Conservation (phyloP, 371 early-diverging fungal genomes). For the Mortierella sp. region DNA sequence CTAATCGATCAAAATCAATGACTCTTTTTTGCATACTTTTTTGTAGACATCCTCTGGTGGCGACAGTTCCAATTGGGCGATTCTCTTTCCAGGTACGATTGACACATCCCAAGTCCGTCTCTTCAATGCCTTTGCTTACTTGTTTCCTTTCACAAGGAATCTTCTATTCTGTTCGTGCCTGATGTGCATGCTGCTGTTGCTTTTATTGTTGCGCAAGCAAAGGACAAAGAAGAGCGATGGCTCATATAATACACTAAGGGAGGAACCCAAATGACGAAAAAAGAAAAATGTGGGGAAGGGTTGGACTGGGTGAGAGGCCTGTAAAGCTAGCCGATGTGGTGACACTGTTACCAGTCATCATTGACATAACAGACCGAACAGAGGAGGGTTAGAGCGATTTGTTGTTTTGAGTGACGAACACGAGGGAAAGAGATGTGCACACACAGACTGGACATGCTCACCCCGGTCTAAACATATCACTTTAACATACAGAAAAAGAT, state of each 20-base stretch:
- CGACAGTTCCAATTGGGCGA: conserved; percentile 51
- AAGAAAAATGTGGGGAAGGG: conserved; percentile 57
- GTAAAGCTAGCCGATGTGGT: neutral
- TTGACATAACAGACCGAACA: neutral
- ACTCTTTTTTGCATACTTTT: conserved; percentile 5
- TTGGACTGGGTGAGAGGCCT: neutral
- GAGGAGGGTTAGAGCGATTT: neutral
- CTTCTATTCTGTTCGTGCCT: neutral
- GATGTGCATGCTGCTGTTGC: neutral
- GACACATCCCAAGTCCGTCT: neutral
- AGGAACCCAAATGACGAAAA: conserved; percentile 46
- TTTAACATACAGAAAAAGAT: neutral
- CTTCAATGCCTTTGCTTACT: neutral
- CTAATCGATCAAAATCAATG: conserved; percentile 7
- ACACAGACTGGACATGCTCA: neutral
- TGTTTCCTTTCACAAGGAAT: neutral
- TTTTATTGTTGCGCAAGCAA: neutral
- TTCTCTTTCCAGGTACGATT: conserved; percentile 52
- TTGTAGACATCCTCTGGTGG: conserved; percentile 45
- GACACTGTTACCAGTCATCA: conserved; percentile 5
- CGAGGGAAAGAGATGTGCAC: neutral
- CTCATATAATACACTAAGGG: neutral
- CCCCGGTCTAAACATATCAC: conserved; percentile 11
- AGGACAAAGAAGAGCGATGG: neutral
- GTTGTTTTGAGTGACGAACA: neutral